Percentiles rank a stretch among this genome's conserved stretches.
phyloP scores from a whole-genome alignment of 306 rosid species.

The Rosa persica region DNA sequence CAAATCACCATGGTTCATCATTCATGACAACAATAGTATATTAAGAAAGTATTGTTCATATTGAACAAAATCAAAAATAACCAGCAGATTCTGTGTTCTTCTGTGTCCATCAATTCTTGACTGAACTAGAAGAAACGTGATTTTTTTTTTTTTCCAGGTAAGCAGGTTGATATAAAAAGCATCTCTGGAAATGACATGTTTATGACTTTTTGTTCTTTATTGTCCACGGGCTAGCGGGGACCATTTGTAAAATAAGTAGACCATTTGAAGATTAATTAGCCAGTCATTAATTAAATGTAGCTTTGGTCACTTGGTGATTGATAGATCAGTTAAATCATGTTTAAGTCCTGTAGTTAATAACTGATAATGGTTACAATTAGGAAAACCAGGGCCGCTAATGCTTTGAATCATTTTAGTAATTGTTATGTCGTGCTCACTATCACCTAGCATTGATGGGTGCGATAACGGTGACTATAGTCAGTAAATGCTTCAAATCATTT shows the following conservation, averaged over 20 bases:
- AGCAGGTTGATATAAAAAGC: not conserved
- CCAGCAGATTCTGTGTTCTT: not conserved
- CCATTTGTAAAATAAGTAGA: not conserved
- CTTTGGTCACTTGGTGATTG: too few species aligned
- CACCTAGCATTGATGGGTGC: too few species aligned
- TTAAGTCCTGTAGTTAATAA: not conserved
- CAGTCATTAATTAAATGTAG: not conserved
- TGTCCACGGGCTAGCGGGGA: not conserved
- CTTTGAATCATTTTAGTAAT: too few species aligned
- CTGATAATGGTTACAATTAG: too few species aligned
- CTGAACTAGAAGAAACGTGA: not conserved
- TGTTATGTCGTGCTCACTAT: too few species aligned
- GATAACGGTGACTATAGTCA: too few species aligned
- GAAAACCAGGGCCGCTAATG: too few species aligned
- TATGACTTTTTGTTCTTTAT: not conserved
- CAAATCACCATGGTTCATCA: not conserved
- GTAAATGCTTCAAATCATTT: too few species aligned
- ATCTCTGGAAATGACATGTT: not conserved
- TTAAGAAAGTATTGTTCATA: not conserved
- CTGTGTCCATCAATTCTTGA: not conserved
- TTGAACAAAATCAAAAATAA: not conserved
- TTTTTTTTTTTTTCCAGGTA: not conserved
- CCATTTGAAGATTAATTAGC: not conserved
- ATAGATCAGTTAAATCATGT: not conserved
- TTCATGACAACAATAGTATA: not conserved